A percentile compares a stretch with the other conserved stretches of the same genome.
phyloP scores from a whole-genome alignment of 192 early-diverging fungal genomes.

The Coemansia sp. region DNA sequence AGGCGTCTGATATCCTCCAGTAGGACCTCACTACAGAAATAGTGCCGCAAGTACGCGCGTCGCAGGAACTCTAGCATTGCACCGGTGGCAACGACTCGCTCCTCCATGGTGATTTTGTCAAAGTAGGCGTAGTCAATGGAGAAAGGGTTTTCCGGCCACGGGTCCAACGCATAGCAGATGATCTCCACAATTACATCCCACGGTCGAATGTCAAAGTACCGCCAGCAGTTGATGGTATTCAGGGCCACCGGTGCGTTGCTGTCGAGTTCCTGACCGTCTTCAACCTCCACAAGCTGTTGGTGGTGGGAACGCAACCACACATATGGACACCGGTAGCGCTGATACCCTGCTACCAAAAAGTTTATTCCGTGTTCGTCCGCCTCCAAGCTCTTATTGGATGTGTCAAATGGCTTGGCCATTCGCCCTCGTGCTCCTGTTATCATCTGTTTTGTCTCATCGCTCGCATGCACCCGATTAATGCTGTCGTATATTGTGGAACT shows the following conservation, averaged over 20 bases:
- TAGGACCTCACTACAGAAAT: conserved; percentile 53
- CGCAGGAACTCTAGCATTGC: conserved; percentile 68
- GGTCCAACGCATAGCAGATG: conserved; percentile 56
- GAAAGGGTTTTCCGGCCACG: conserved; percentile 66
- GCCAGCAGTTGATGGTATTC: conserved; percentile 66
- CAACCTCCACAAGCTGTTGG: conserved; percentile 52
- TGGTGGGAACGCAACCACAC: conserved; percentile 71
- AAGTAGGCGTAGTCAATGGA: conserved; percentile 62
- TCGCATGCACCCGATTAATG: conserved; percentile 25
- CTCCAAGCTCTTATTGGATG: conserved; percentile 26
- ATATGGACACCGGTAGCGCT: conserved; percentile 69
- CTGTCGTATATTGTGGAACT: conserved; percentile 55
- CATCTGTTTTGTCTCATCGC: conserved; percentile 26
- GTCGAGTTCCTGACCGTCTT: conserved; percentile 56
- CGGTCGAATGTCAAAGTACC: conserved; percentile 59
- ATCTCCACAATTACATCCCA: conserved; percentile 73
- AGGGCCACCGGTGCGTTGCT: conserved; percentile 62
- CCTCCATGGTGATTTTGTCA: conserved; percentile 62
- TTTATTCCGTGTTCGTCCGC: conserved; percentile 55
- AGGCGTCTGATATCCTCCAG: conserved; percentile 38
- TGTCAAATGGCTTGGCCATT: conserved; percentile 23
- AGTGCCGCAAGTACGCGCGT: conserved; percentile 58
- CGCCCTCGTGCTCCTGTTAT: neutral
- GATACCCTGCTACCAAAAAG: conserved; percentile 68
- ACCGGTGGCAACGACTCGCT: conserved; percentile 62